Evolutionary conservation across 2,329 filamentous ascomycete genomes (phyloP).

Genomic region (Tolypocladium endophyticum): DNA sequence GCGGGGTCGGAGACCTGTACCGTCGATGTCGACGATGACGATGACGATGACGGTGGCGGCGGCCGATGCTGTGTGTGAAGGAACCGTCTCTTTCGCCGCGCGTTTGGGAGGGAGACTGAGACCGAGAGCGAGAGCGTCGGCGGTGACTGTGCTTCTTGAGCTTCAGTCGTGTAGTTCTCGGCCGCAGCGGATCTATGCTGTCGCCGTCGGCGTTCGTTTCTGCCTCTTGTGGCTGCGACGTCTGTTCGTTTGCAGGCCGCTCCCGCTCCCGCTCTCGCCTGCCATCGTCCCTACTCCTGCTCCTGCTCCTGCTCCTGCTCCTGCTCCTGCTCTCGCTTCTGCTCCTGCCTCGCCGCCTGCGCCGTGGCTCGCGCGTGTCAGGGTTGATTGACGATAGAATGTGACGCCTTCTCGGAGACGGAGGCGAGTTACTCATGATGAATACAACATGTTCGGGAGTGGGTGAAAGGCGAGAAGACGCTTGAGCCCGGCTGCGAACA

Average conservation of each 20-base stretch:
- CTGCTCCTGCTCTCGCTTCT: not conserved
- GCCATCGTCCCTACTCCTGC: constrained; percentile 1
- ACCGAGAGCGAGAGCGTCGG: not conserved
- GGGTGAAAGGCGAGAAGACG: not conserved
- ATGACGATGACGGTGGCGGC: constrained; percentile 18
- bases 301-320: constrained; percentile 5
- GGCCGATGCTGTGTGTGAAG: constrained; percentile 9
- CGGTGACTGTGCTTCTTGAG: constrained; percentile 20
- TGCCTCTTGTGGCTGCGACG: not conserved
- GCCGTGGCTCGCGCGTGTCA: constrained; percentile 7
- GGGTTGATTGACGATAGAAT: constrained; percentile 39
- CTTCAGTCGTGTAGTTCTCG: constrained; percentile 20
- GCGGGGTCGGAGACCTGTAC: constrained; percentile 33
- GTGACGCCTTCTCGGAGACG: constrained; percentile 32
- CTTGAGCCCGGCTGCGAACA: not conserved
- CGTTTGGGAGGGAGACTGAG: constrained; percentile 7
- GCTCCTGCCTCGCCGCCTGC: not conserved
- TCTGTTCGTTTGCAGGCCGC: not conserved
- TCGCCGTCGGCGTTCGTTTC: constrained; percentile 4
- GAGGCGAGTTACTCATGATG: constrained; percentile 20
- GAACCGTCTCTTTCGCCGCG: constrained; percentile 12
- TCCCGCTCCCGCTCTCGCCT: not conserved
- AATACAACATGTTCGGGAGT: constrained; percentile 9
- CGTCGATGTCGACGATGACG: constrained; percentile 20
- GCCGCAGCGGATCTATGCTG: constrained; percentile 10